Evolutionary conservation across 768 basidiomycete species (phyloP).

Genomic region (Xanthoconium stramineum): DNA sequence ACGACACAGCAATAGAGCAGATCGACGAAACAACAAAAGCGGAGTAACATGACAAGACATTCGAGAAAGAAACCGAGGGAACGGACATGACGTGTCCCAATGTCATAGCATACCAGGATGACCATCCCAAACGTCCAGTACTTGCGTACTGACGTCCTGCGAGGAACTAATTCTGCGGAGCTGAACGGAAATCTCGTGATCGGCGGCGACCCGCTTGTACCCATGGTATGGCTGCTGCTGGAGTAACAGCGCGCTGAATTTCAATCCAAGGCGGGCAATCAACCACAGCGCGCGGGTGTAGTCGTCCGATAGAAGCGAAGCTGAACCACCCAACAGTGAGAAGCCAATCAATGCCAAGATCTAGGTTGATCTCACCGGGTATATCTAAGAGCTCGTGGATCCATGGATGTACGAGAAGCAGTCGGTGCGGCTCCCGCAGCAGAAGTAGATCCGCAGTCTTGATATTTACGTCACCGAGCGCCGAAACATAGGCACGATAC

Average conservation of each 20-base stretch:
- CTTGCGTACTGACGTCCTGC: neutral
- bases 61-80: no score
- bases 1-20: neutral
- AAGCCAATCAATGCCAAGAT: neutral
- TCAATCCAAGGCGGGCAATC: constrained; percentile 2
- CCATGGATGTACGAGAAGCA: constrained; percentile 4
- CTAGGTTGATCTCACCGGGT: neutral
- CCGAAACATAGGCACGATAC: neutral
- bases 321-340: neutral
- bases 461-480: neutral
- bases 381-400: neutral
- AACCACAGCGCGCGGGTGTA: neutral
- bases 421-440: neutral
- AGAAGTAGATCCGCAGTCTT: neutral
- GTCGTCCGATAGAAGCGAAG: neutral
- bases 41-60: neutral
- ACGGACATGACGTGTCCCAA: no score
- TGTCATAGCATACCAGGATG: neutral
- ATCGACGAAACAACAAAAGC: neutral
- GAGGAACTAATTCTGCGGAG: neutral
- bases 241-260: constrained; percentile 5
- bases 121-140: constrained; percentile 1
- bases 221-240: neutral
- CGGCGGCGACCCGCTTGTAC: constrained; percentile 7
- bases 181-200: constrained; percentile 1